Evolutionary conservation across 495 filamentous ascomycete genomes (phyloP).

Genomic region (Staphylotrichum longicolle): DNA sequence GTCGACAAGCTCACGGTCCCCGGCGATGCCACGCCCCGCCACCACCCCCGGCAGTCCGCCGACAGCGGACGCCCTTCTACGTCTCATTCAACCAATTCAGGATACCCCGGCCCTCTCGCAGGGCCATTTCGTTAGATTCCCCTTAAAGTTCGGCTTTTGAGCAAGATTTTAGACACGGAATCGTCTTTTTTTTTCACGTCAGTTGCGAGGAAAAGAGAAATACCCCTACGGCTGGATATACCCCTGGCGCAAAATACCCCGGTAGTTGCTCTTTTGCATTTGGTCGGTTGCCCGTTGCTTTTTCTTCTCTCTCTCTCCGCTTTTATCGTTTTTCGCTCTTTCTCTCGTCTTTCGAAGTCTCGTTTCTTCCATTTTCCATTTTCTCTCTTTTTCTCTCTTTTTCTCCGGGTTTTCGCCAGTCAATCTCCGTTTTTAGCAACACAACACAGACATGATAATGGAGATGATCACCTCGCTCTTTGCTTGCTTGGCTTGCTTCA

Average conservation of each 20-base stretch:
- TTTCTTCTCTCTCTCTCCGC: background rate
- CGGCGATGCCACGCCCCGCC: conserved; percentile 78
- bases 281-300: conserved; percentile 48
- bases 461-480: no score
- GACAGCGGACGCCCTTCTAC: conserved; percentile 90
- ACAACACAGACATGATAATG: no score
- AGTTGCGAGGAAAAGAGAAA: conserved; percentile 41
- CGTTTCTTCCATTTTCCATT: background rate
- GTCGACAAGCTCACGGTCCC: conserved; percentile 64
- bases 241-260: conserved; percentile 53
- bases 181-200: conserved; percentile 23
- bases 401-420: no score
- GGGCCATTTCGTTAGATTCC: conserved; percentile 76
- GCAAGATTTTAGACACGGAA: conserved; percentile 40
- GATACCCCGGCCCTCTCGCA: conserved; percentile 81
- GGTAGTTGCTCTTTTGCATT: conserved; percentile 57
- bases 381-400: background rate
- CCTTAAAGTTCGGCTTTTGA: conserved; percentile 36
- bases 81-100: conserved; percentile 88
- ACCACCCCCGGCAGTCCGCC: conserved; percentile 75
- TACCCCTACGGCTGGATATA: conserved; percentile 58
- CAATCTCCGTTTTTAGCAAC: no score
- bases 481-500: no score
- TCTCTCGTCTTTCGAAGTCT: background rate
- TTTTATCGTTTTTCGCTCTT: background rate